Conservation (phyloP, 192 early-diverging fungal genomes). For the Haplosporangium gracile region DNA sequence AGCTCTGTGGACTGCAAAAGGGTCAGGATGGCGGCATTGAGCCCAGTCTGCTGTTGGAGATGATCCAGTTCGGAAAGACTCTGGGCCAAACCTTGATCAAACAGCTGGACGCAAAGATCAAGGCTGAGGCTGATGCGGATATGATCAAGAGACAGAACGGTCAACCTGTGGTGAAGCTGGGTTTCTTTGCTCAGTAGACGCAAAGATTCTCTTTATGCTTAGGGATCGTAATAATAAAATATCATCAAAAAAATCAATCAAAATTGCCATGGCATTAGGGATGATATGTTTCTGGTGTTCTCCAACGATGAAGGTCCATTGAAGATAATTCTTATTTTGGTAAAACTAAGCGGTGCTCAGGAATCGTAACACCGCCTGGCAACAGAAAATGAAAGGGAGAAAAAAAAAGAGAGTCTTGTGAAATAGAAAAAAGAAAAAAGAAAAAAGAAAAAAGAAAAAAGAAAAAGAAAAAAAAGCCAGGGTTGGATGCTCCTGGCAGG, state of each 20-base stretch:
- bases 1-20: conserved; percentile 92
- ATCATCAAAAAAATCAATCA: not conserved
- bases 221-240: not conserved
- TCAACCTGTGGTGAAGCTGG: conserved; percentile 64
- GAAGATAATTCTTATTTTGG: not conserved
- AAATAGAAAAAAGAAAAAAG: not conserved
- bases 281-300: not conserved
- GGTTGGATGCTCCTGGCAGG: conserved; percentile 23
- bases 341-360: not conserved
- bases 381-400: not conserved
- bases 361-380: not conserved
- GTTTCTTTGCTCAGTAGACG: conserved; percentile 66
- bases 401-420: not conserved
- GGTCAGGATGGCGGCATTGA: conserved; percentile 80
- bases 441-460: conserved; percentile 26
- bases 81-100: conserved; percentile 63
- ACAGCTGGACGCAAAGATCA: conserved; percentile 61
- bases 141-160: conserved; percentile 58
- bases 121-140: conserved; percentile 61
- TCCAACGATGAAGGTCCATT: not conserved
- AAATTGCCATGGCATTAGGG: not conserved
- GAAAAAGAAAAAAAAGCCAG: conserved; percentile 23
- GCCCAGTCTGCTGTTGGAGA: conserved; percentile 81
- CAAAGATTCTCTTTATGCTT: not conserved
- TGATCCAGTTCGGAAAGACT: conserved; percentile 74